Conservation (phyloP, 1,284 basidiomycete genomes). For the Pulchroboletus neoregius region DNA sequence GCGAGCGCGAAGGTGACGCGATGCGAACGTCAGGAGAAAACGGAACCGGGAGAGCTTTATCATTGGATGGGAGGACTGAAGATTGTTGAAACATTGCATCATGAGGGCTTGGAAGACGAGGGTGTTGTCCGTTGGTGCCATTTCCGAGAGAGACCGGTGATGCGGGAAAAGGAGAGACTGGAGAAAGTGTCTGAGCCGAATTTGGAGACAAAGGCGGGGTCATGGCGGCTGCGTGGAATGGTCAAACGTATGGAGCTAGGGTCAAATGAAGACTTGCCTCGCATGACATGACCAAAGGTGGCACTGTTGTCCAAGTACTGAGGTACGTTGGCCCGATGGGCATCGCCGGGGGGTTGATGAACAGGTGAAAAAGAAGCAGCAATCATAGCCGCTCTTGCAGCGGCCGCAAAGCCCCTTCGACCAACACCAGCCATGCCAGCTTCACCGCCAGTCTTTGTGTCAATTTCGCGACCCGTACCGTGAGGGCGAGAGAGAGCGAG, state of each 20-base stretch:
- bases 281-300: constrained; percentile 28
- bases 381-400: constrained; percentile 67
- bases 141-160: constrained; percentile 32
- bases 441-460: constrained; percentile 73
- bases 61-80: constrained; percentile 7
- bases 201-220: constrained; percentile 48
- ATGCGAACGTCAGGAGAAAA: constrained; percentile 27
- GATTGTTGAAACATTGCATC: constrained; percentile 15
- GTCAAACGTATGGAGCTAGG: constrained; percentile 4
- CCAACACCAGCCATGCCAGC: constrained; percentile 91
- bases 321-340: constrained; percentile 43
- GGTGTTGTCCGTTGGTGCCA: constrained; percentile 15
- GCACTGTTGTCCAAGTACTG: constrained; percentile 52
- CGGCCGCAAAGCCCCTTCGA: constrained; percentile 78
- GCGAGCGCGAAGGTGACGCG: constrained; percentile 35
- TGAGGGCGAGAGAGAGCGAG: constrained; percentile 7
- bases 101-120: constrained; percentile 23
- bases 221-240: constrained; percentile 26
- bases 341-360: constrained; percentile 26
- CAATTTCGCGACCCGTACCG: constrained; percentile 27
- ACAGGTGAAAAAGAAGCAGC: constrained; percentile 24
- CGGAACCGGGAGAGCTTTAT: constrained; percentile 18
- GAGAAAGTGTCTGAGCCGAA: constrained; percentile 43
- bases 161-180: constrained; percentile 42
- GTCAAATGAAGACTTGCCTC: constrained; percentile 35